Conservation (phyloP, 352 stramenopile genomes). For the Thalassiosira allenii region DNA sequence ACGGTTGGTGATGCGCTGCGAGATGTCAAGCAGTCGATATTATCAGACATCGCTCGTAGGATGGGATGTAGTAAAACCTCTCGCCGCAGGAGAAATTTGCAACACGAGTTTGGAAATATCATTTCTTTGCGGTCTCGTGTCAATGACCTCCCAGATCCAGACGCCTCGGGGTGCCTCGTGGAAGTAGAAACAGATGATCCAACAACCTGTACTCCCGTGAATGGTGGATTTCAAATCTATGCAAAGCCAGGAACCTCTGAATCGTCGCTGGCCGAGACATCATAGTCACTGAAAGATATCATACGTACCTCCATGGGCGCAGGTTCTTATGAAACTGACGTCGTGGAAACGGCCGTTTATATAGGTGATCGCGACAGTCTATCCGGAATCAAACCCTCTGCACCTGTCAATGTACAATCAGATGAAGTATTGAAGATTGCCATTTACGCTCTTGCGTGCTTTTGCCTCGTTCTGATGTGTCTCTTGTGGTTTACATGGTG, state of each 20-base stretch:
- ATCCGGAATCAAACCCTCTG: slow-evolving; percentile 6
- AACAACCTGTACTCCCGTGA: slow-evolving; percentile 46
- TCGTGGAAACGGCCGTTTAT: slow-evolving; percentile 41
- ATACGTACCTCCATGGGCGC: slow-evolving; percentile 43
- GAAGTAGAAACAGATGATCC: slow-evolving; percentile 32
- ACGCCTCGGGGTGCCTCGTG: slow-evolving; percentile 44
- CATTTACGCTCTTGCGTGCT: slow-evolving; percentile 36
- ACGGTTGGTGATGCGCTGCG: slow-evolving; percentile 42
- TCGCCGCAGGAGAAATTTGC: slow-evolving; percentile 6
- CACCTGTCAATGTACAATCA: background rate
- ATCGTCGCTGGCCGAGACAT: slow-evolving; percentile 20
- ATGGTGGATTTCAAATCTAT: slow-evolving; percentile 42
- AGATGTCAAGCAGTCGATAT: slow-evolving; percentile 52
- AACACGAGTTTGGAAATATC: slow-evolving; percentile 31
- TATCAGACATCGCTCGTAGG: slow-evolving; percentile 43
- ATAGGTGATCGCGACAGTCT: slow-evolving; percentile 49
- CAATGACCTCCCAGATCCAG: slow-evolving; percentile 38
- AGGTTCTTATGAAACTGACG: slow-evolving; percentile 30
- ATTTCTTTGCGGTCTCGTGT: slow-evolving; percentile 30
- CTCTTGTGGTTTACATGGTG: slow-evolving; percentile 20
- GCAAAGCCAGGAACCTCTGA: slow-evolving; percentile 32
- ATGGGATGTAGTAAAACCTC: slow-evolving; percentile 38
- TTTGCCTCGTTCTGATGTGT: slow-evolving; percentile 50
- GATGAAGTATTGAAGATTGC: slow-evolving; percentile 26
- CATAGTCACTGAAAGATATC: slow-evolving; percentile 19